phyloP scores from a whole-genome alignment of 2,329 filamentous ascomycete species.

The Pseudogymnoascus sp. region DNA sequence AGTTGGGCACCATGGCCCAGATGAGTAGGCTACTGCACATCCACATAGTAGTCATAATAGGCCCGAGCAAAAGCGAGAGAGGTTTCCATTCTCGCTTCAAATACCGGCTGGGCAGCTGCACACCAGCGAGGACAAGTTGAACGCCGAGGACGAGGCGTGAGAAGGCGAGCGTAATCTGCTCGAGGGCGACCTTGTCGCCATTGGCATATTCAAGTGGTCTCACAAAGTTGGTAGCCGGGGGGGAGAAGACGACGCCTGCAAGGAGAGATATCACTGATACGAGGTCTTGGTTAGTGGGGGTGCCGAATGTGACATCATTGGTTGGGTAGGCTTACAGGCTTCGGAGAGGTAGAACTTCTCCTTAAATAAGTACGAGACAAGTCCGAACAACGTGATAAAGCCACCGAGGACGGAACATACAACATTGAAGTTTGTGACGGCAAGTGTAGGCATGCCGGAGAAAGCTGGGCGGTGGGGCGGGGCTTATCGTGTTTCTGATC shows the following conservation, averaged over 20 bases:
- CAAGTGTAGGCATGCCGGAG: slow-evolving; percentile 4
- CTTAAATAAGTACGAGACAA: slow-evolving; percentile 79
- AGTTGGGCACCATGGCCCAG: slow-evolving; percentile 62
- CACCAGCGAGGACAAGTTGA: slow-evolving; percentile 76
- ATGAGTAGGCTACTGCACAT: slow-evolving; percentile 64
- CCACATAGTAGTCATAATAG: slow-evolving; percentile 82
- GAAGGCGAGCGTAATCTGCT: slow-evolving; percentile 70
- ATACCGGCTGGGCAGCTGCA: slow-evolving; percentile 78
- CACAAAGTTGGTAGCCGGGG: slow-evolving; percentile 68
- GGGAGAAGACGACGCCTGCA: slow-evolving; percentile 67
- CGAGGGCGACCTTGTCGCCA: slow-evolving; percentile 47
- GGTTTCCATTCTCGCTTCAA: slow-evolving; percentile 68
- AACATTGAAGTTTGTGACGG: slow-evolving; percentile 43
- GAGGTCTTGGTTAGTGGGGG: background rate
- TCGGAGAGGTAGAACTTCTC: slow-evolving; percentile 83
- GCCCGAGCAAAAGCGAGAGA: slow-evolving; percentile 64
- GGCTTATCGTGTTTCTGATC: background rate
- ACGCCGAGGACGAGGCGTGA: slow-evolving; percentile 77
- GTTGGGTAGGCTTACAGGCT: slow-evolving; percentile 50
- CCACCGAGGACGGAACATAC: slow-evolving; percentile 59
- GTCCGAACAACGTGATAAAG: slow-evolving; percentile 75
- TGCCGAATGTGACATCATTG: background rate
- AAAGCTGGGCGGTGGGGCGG: background rate
- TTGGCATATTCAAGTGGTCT: slow-evolving; percentile 65
- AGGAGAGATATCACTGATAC: slow-evolving; percentile 67